Base-by-base conservation (phyloP, 2,329 filamentous ascomycete genomes). In the Leptoxyphium fumago region DNA sequence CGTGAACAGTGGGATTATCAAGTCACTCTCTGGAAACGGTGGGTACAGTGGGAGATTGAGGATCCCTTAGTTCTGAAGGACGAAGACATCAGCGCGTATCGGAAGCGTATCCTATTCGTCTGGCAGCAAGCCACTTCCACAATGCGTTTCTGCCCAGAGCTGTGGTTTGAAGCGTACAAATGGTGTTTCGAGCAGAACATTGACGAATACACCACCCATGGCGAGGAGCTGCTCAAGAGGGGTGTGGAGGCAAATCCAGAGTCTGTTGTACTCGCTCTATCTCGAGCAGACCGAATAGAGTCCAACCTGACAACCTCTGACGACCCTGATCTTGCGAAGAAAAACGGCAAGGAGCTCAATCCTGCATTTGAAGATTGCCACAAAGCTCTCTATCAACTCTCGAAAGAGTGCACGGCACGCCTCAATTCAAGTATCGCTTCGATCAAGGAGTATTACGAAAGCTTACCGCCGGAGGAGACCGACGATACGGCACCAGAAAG, bases 61-160 rank as follows among this genome's bases (percentile, higher is more conserved):
- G 91, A 98, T 57, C 87, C 86, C 1, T 70, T 98, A 2, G 84
- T 94, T 18, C 69, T 96, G 43, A 84, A 84, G 58, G 73, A 80
- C 2, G 88, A 96, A 43, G 88, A 96, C 53, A 70, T 75, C 2
- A 74, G 78, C 43, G 73, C 76, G 6, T 91, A 82, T 64, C 82
- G 82, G 52, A 75, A 82, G 51, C 80, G 91, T 36, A 76, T 96
- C 38, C 64, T 95, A 7, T 94, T 93, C 61, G 82, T 85, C 50
- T 96, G 94, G 70, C 91, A 87, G 61, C 89, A 95, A 61, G 86
- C 89, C 4, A 68, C 94, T 40, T 94, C 95, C 83, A 82, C 87
- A 3, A 68, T 98, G 44, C 80, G 88, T 42, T 98, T 96, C 64
- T 91, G 89, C 77, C 88, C 91, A 3, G 84, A 94, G 59, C 80